These are phyloP conservation scores for Excoecaria agallocha DNA, from an alignment of 345 rosid species.

Conservation along the genomic window DNA sequence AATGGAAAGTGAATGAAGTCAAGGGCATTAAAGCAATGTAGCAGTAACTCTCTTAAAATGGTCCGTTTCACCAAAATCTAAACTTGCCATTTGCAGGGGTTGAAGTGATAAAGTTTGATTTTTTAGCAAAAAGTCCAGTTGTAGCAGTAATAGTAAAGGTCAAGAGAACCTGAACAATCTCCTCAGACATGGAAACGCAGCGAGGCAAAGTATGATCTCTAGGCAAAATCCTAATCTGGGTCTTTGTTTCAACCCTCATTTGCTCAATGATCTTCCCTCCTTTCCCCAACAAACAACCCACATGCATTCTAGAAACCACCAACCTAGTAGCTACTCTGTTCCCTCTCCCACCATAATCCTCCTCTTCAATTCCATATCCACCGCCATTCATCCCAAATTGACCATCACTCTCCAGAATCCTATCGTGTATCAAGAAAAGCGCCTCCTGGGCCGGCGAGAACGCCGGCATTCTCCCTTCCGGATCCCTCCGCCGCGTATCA, in stretches of 20 bases:
- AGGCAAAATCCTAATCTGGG: constrained; percentile 96
- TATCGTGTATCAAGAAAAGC: constrained; percentile 67
- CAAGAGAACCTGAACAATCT: constrained; percentile 86
- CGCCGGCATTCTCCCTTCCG: constrained; percentile 86
- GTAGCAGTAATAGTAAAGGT: constrained; percentile 9
- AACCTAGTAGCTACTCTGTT: constrained; percentile 74
- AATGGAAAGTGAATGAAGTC: not conserved
- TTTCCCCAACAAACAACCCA: constrained; percentile 95
- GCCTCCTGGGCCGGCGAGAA: constrained; percentile 99
- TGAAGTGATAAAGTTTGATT: not conserved
- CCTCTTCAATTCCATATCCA: constrained; percentile 48
- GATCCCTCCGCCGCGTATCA: constrained; percentile 88
- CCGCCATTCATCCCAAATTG: constrained; percentile 36
- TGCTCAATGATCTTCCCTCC: constrained; percentile 98
- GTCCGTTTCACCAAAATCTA: constrained; percentile 4
- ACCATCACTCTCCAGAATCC: constrained; percentile 83
- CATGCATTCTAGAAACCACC: constrained; percentile 91
- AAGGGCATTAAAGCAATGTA: constrained; percentile 7
- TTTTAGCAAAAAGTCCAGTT: constrained; percentile 7
- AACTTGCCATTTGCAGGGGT: not conserved
- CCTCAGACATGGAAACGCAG: constrained; percentile 78
- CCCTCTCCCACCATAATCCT: constrained; percentile 52
- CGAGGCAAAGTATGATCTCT: constrained; percentile 85
- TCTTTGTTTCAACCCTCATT: constrained; percentile 98
- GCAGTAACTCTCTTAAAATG: constrained; percentile 8